These are phyloP conservation scores for Pseudopyricularia cyperi DNA, from an alignment of 2,329 filamentous ascomycete genomes.

Conservation along the genomic window DNA sequence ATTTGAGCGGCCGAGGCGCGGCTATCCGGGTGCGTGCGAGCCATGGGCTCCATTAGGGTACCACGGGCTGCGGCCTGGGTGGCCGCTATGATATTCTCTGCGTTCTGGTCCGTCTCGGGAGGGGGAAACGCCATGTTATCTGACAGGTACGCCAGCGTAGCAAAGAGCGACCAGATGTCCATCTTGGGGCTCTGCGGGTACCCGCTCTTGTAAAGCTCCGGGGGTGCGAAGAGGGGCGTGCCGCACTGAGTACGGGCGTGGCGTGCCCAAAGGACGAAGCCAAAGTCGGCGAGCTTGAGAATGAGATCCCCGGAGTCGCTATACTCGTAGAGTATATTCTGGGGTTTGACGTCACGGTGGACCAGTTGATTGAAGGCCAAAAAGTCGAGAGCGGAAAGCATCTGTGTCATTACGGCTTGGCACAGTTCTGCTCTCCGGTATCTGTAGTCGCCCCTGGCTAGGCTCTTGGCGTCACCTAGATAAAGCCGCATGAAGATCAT, in stretches of 20 bases:
- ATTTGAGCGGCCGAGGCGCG: conserved; percentile 3
- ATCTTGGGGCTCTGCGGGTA: conserved; percentile 12
- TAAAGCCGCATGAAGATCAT: neutral
- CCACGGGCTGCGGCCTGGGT: neutral
- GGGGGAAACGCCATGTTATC: neutral
- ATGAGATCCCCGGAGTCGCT: neutral
- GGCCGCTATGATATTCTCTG: too few relatives aligned
- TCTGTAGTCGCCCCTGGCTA: neutral
- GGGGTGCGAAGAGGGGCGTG: neutral
- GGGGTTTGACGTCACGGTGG: neutral
- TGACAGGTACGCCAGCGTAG: conserved; percentile 14
- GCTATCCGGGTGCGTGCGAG: neutral
- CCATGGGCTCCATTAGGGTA: neutral
- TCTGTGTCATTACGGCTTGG: neutral
- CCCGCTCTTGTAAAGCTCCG: neutral
- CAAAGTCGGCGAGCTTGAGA: conserved; percentile 2
- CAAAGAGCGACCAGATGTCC: conserved; percentile 19
- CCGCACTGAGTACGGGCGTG: neutral
- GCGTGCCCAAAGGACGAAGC: neutral
- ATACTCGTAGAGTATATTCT: neutral
- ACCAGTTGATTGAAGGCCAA: neutral
- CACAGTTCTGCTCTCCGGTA: neutral
- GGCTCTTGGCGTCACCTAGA: neutral
- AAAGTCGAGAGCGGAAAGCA: conserved; percentile 3
- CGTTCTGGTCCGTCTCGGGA: neutral